Evolutionary conservation across 1,284 basidiomycete species (phyloP).

Genomic region (Peniophora sp.): DNA sequence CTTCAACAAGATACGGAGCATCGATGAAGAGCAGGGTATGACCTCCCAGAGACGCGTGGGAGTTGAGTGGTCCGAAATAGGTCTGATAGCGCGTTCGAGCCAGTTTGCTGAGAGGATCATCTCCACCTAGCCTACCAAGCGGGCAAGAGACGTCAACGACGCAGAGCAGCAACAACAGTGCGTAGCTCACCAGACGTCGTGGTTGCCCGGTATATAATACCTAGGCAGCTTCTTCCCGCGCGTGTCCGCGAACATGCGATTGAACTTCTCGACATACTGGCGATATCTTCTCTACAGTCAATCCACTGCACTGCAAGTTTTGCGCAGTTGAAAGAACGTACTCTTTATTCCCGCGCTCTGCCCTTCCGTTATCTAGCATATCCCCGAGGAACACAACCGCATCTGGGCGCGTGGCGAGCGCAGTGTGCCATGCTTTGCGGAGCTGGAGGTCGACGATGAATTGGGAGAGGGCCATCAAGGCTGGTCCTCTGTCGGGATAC

Average conservation of each 20-base stretch:
- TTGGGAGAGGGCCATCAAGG: conserved; percentile 45
- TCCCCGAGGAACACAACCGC: conserved; percentile 81
- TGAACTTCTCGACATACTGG: conserved; percentile 58
- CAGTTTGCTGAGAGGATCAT: conserved; percentile 7
- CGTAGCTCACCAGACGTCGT: conserved; percentile 65
- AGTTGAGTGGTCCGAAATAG: conserved; percentile 62
- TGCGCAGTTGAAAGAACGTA: conserved; percentile 29
- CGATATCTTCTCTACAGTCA: conserved; percentile 49
- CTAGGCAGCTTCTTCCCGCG: conserved; percentile 30
- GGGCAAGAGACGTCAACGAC: too few species aligned
- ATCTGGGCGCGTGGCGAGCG: conserved; percentile 56
- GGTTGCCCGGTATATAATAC: conserved; percentile 83
- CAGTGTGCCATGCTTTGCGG: conserved; percentile 76
- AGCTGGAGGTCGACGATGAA: conserved; percentile 67
- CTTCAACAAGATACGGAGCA: conserved; percentile 73
- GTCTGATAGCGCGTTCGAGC: conserved; percentile 56
- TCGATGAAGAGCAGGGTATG: conserved; percentile 73
- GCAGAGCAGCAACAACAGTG: too few species aligned
- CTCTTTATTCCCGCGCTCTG: conserved; percentile 59
- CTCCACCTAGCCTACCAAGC: conserved; percentile 3
- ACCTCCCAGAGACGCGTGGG: conserved; percentile 46
- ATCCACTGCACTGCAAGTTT: neutral
- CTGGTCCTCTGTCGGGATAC: conserved; percentile 43
- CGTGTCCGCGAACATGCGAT: conserved; percentile 50
- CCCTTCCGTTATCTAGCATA: conserved; percentile 78